Evolutionary conservation across 2,329 filamentous ascomycete genomes (phyloP).

Genomic region (Didymella sp.): DNA sequence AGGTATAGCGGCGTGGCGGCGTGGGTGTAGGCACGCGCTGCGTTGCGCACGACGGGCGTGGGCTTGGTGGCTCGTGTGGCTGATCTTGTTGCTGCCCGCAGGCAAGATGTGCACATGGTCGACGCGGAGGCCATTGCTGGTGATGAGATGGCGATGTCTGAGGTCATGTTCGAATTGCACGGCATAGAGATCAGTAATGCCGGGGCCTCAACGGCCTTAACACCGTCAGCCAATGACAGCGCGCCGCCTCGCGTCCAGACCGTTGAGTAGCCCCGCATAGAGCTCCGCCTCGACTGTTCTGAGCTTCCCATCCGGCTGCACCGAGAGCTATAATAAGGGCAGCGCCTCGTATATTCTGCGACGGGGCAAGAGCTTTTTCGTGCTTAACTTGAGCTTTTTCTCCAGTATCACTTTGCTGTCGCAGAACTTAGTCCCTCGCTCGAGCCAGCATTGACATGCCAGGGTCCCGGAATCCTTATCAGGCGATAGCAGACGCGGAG

Average conservation of each 20-base stretch:
- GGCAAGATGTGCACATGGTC: constrained; percentile 42
- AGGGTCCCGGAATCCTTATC: constrained; percentile 35
- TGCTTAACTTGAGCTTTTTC: background rate
- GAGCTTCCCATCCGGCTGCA: constrained; percentile 12
- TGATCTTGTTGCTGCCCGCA: constrained; percentile 31
- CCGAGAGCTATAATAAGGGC: constrained; percentile 18
- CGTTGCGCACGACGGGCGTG: constrained; percentile 8
- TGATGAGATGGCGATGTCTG: constrained; percentile 14
- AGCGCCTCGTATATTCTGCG: constrained; percentile 2
- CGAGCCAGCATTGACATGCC: constrained; percentile 35
- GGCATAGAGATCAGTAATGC: background rate
- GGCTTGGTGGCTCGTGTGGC: background rate
- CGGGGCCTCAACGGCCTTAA: background rate
- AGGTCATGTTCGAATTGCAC: constrained; percentile 24
- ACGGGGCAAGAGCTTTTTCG: background rate
- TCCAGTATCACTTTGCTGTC: too few species aligned
- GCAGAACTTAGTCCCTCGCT: too few species aligned
- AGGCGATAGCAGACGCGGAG: constrained; percentile 24
- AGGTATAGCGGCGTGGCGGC: constrained; percentile 38
- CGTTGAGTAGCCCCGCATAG: constrained; percentile 11
- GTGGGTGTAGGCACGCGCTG: constrained; percentile 32
- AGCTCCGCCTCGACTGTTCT: constrained; percentile 7
- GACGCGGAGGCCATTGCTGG: constrained; percentile 36
- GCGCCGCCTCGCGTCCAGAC: constrained; percentile 19
- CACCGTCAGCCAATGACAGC: constrained; percentile 22